These are phyloP conservation scores for Penicillium decumbens DNA, from an alignment of 2,329 filamentous ascomycete species.

Conservation along the genomic window DNA sequence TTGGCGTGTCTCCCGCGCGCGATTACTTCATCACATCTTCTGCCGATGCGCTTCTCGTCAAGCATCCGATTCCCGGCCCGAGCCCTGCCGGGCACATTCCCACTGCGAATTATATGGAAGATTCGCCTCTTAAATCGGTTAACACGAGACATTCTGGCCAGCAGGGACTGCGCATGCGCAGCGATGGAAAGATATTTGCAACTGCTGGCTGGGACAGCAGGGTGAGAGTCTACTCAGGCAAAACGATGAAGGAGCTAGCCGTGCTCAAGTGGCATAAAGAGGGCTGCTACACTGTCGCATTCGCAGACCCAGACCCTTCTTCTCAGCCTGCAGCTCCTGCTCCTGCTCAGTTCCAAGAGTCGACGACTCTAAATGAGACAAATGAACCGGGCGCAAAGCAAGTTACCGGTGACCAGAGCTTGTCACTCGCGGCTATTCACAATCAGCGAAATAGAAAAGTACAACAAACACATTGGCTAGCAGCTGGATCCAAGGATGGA, in stretches of 20 bases:
- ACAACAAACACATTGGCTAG: constrained; percentile 77
- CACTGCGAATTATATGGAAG: constrained; percentile 16
- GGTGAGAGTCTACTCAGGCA: constrained; percentile 73
- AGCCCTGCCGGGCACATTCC: constrained; percentile 3
- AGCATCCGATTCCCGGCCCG: constrained; percentile 60
- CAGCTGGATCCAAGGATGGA: constrained; percentile 86
- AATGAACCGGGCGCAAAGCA: constrained; percentile 2
- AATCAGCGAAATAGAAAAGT: constrained; percentile 61
- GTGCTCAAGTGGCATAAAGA: constrained; percentile 92
- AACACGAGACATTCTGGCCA: constrained; percentile 89
- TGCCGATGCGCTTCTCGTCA: constrained; percentile 73
- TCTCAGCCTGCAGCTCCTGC: neutral
- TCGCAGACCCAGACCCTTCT: constrained; percentile 48
- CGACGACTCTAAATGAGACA: neutral
- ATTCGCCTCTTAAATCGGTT: constrained; percentile 54
- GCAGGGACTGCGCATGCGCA: constrained; percentile 70
- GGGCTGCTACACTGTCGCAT: constrained; percentile 76
- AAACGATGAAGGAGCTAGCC: constrained; percentile 78
- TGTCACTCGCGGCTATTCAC: constrained; percentile 51
- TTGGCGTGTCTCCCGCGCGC: constrained; percentile 51
- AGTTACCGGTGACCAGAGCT: constrained; percentile 4
- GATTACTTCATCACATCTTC: constrained; percentile 71
- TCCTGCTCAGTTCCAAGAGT: neutral
- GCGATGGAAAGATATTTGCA: constrained; percentile 76
- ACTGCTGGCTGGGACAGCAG: constrained; percentile 90